Evolutionary conservation across 2,329 filamentous ascomycete genomes (phyloP).

Genomic region (Aspergillus sp.): DNA sequence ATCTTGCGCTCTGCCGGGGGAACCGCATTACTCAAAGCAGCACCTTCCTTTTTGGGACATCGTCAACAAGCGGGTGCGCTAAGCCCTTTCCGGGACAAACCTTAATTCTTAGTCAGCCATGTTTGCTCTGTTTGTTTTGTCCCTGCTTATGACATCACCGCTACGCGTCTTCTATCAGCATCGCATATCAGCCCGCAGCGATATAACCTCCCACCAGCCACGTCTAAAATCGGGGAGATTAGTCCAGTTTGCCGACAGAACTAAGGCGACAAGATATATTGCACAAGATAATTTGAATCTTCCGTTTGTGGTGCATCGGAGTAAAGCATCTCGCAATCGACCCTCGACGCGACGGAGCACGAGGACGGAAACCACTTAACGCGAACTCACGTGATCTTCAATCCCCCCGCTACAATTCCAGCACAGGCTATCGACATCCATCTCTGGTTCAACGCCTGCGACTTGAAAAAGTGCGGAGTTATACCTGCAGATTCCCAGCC

Average conservation of each 20-base stretch:
- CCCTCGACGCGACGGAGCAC: conserved; percentile 28
- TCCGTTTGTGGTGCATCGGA: conserved; percentile 1
- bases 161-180: conserved; percentile 32
- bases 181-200: conserved; percentile 2
- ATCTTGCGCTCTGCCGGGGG: conserved; percentile 15
- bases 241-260: too few relatives aligned
- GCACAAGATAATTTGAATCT: background rate
- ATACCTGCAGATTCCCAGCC: background rate
- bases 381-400: conserved; percentile 38
- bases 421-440: background rate
- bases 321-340: background rate
- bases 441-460: conserved; percentile 7
- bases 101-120: conserved; percentile 25
- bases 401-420: background rate
- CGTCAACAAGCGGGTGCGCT: conserved; percentile 28
- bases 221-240: background rate
- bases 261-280: conserved; percentile 11
- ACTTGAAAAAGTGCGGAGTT: conserved; percentile 11
- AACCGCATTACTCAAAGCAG: conserved; percentile 22
- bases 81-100: conserved; percentile 22
- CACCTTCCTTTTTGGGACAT: conserved; percentile 28
- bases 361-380: conserved; percentile 28
- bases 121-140: conserved; percentile 27
- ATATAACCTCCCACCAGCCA: background rate
- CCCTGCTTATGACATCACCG: conserved; percentile 32